Base-by-base conservation (phyloP, 768 basidiomycete genomes). In the Suillus bovinus region DNA sequence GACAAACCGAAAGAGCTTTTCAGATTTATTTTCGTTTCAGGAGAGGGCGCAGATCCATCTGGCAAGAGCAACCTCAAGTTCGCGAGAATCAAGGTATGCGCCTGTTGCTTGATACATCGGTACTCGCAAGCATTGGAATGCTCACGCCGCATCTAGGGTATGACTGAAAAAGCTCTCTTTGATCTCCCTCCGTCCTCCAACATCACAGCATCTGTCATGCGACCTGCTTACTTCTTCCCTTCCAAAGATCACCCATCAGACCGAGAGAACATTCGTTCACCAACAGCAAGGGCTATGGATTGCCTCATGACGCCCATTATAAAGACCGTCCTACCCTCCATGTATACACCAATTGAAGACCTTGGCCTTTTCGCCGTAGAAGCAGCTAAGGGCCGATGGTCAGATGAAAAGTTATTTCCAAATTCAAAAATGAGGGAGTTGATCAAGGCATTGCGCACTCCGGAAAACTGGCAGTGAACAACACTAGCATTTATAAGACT, bases 21-120 rank as follows among this genome's bases (percentile, higher is more conserved):
- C 69, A 65, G 72, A 24, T 79, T 80, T 62, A 70, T 79, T 39
- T 79, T 70, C 64, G 56, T 79, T 59, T 78, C 77, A 46, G 78
- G 79, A 10, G 74, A 78, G 61, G 65, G 66, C 13, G 77, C 78
- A 16, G 76, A 77, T 58, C 78, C 77, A 38, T 67, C 68, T 29
- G 72, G 71, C 52, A 71, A 71, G 60, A 70, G 71, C 24, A 24
- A 61, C n/a, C 63, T 67, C 52, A 68, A 76, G 65, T 79, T 76
- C 67, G 71, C 71, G 1, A 64, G 70, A 4, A 72, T 78, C 59
- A 79, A 79, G 74, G 79, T 79, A 27, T n/a, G 73, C 1, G 46
- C 20, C 11, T 49, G 27, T 20, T 52, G 20, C 50, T 14, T 46
- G 39, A 10, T 31, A 14, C 13, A 10, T 20, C 22, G 20, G 20